A percentile compares a stretch with the other conserved stretches of the same genome.
Evolutionary conservation across 192 early-diverging fungal genomes (phyloP).

Genomic region (Kickxella alabastrina): DNA sequence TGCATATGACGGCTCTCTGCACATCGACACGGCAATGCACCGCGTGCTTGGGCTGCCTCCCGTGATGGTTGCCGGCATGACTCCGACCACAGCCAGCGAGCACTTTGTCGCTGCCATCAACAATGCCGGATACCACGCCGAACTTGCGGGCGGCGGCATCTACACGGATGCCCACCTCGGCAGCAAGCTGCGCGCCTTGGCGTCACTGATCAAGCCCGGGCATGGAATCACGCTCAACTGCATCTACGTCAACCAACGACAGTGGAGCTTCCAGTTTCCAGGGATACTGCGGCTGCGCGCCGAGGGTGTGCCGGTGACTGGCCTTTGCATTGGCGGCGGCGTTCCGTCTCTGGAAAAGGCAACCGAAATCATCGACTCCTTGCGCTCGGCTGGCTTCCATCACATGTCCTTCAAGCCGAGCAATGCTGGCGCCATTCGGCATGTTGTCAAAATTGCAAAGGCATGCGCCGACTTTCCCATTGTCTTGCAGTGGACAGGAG

Average conservation of each 20-base stretch:
- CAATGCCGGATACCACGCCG: constrained; percentile 88
- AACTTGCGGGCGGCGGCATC: constrained; percentile 89
- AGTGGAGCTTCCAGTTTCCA: constrained; percentile 83
- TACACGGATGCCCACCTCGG: constrained; percentile 69
- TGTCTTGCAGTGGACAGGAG: constrained; percentile 89
- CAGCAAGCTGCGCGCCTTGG: constrained; percentile 68
- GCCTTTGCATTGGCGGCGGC: constrained; percentile 88
- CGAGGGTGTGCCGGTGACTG: constrained; percentile 85
- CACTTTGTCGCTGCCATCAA: constrained; percentile 78
- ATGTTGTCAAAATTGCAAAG: constrained; percentile 59
- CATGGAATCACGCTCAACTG: constrained; percentile 90
- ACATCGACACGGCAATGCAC: constrained; percentile 83
- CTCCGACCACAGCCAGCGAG: constrained; percentile 76
- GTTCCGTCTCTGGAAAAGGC: constrained; percentile 86
- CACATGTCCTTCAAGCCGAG: constrained; percentile 87
- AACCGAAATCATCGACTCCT: constrained; percentile 68
- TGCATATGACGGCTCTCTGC: constrained; percentile 53
- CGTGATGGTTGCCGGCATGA: constrained; percentile 95
- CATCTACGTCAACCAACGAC: constrained; percentile 82
- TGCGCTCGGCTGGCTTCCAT: constrained; percentile 72
- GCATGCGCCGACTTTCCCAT: constrained; percentile 64
- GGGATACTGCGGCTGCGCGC: constrained; percentile 71
- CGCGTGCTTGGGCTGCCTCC: constrained; percentile 84
- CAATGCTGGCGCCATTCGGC: constrained; percentile 68
- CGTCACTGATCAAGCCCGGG: constrained; percentile 66